phyloP scores from a whole-genome alignment of 768 basidiomycete species.

The Tricholoma furcatifolium region DNA sequence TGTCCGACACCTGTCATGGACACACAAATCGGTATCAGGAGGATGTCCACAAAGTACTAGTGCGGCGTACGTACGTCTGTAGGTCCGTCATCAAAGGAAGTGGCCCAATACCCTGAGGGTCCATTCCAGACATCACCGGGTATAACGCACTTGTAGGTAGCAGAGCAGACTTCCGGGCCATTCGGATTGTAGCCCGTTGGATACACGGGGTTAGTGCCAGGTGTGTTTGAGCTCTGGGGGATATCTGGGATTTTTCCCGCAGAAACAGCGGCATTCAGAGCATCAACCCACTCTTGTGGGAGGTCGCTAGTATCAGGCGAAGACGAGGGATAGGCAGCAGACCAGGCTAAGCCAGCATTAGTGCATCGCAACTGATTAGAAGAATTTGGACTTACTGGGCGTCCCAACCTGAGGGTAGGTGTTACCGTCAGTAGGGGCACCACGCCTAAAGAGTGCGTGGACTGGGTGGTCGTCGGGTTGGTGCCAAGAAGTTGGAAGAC shows the following conservation, averaged over 20 bases:
- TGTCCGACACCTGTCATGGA: constrained; percentile 32
- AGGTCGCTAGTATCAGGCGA: constrained; percentile 48
- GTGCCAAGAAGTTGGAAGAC: constrained; percentile 53
- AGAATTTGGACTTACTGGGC: constrained; percentile 35
- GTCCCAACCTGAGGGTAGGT: constrained; percentile 59
- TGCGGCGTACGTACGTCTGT: constrained; percentile 31
- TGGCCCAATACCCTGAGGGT: constrained; percentile 63
- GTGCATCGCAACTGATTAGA: background rate
- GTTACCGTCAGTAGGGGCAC: constrained; percentile 42
- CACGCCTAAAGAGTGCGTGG: constrained; percentile 61
- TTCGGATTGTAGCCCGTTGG: constrained; percentile 42
- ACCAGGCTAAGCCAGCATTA: constrained; percentile 48
- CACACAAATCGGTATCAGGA: constrained; percentile 3
- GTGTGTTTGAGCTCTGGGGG: constrained; percentile 41
- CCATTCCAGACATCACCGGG: constrained; percentile 74
- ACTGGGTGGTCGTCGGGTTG: constrained; percentile 61
- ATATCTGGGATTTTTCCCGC: constrained; percentile 76
- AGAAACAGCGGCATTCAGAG: constrained; percentile 62
- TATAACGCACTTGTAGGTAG: constrained; percentile 66
- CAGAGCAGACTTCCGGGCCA: constrained; percentile 66
- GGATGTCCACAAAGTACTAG: background rate
- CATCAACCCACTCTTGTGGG: constrained; percentile 71
- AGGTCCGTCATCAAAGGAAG: constrained; percentile 84
- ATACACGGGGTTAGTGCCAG: constrained; percentile 41
- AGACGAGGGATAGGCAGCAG: constrained; percentile 52